Percentiles rank a stretch among this genome's conserved stretches.
These are phyloP conservation scores for Pelagophyceae sp. DNA, from an alignment of 352 stramenopile species.

Conservation along the genomic window DNA sequence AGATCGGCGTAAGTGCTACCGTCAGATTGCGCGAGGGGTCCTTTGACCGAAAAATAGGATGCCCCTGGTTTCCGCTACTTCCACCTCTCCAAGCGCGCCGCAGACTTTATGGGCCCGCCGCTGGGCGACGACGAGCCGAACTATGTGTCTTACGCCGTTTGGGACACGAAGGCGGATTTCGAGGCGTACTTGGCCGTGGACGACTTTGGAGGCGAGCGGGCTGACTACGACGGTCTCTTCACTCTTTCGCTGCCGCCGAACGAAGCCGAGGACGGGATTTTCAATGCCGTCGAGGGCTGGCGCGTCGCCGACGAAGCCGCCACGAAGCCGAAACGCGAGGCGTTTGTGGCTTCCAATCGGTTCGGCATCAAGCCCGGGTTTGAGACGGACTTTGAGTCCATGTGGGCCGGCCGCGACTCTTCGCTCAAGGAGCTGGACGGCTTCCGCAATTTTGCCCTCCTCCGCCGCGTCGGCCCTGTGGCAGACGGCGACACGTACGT, in stretches of 20 bases:
- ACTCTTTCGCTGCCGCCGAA: slow-evolving; percentile 34
- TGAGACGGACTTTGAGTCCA: slow-evolving; percentile 42
- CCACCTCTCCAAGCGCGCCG: slow-evolving; percentile 30
- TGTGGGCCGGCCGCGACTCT: slow-evolving; percentile 42
- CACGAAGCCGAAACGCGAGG: not conserved
- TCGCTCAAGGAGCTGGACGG: slow-evolving; percentile 47
- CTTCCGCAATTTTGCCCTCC: slow-evolving; percentile 48
- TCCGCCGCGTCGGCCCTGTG: slow-evolving; percentile 46
- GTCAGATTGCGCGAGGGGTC: too few species aligned
- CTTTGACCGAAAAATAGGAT: too few species aligned
- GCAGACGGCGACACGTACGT: slow-evolving; percentile 46
- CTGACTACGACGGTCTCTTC: slow-evolving; percentile 54
- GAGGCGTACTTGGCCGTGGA: slow-evolving; percentile 51
- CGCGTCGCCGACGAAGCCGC: not conserved
- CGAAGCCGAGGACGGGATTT: not conserved
- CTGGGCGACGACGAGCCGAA: slow-evolving; percentile 38
- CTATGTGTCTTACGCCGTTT: slow-evolving; percentile 59
- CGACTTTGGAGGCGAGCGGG: slow-evolving; percentile 62
- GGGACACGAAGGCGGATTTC: slow-evolving; percentile 55
- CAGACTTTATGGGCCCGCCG: not conserved
- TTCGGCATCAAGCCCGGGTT: not conserved
- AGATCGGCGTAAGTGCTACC: too few species aligned
- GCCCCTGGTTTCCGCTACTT: slow-evolving; percentile 59
- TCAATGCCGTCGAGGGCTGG: not conserved
- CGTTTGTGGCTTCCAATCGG: not conserved